Percentiles rank a stretch among this genome's conserved stretches.
phyloP scores from a whole-genome alignment of 164 flowering plant genomes.

The Macadamia integrifolia region DNA sequence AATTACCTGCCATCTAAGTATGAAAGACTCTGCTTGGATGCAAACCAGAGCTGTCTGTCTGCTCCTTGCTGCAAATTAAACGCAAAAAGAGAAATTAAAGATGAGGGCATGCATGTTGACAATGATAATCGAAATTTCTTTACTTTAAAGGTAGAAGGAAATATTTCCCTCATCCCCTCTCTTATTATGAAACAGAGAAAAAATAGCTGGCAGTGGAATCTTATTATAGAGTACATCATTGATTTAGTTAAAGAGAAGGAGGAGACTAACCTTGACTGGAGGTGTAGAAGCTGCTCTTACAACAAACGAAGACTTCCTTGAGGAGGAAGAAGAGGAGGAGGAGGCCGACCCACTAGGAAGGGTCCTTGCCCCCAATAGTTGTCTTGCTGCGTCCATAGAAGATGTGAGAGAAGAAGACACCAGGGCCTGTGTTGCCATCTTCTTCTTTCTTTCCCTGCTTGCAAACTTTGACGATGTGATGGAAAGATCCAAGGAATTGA shows the following conservation, averaged over 20 bases:
- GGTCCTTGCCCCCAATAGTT: constrained; percentile 46
- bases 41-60: constrained; percentile 89
- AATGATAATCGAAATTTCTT: neutral
- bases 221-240: neutral
- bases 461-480: too few species aligned
- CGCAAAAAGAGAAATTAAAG: too few species aligned
- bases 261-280: constrained; percentile 61
- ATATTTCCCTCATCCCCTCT: neutral
- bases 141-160: neutral
- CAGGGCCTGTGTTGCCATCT: constrained; percentile 76
- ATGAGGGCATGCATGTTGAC: too few species aligned
- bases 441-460: too few species aligned
- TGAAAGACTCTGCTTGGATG: constrained; percentile 86
- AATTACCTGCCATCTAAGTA: constrained; percentile 96
- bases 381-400: constrained; percentile 61
- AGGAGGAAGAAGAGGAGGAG: constrained; percentile 12
- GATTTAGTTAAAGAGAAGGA: neutral
- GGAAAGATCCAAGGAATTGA: too few species aligned
- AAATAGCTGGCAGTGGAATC: neutral
- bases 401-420: constrained; percentile 72
- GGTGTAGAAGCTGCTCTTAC: constrained; percentile 81
- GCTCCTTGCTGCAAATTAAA: constrained; percentile 68
- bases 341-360: constrained; percentile 13
- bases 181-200: too few species aligned
- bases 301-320: constrained; percentile 52